phyloP scores from a whole-genome alignment of 2,329 filamentous ascomycete genomes.

The Colletotrichum truncatum region DNA sequence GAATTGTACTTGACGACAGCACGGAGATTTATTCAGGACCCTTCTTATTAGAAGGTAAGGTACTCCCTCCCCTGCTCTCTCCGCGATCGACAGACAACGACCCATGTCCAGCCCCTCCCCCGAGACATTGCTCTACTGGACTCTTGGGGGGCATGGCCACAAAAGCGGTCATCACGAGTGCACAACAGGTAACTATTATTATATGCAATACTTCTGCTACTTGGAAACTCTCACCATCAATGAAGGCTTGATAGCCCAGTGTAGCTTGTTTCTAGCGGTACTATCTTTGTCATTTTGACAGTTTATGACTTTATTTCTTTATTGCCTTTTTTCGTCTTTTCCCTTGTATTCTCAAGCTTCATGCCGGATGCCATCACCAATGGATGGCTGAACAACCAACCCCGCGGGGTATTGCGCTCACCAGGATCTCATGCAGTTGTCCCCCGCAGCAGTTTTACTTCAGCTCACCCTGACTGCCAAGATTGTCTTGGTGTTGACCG shows the following conservation, averaged over 20 bases:
- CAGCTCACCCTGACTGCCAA: conserved; percentile 1
- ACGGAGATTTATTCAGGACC: not conserved
- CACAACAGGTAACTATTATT: not conserved
- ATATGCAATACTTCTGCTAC: not conserved
- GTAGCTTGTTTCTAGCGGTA: too few relatives aligned
- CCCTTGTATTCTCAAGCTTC: too few relatives aligned
- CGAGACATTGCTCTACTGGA: not conserved
- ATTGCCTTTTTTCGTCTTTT: too few relatives aligned
- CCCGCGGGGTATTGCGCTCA: not conserved
- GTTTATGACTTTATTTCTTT: too few relatives aligned
- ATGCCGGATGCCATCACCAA: too few relatives aligned
- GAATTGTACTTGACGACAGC: not conserved
- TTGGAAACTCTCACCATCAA: not conserved
- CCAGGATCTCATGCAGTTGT: not conserved
- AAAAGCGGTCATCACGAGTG: not conserved
- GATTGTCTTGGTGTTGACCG: not conserved
- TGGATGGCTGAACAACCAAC: too few relatives aligned
- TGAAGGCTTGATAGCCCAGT: too few relatives aligned
- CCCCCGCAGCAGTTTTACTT: not conserved
- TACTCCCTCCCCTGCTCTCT: not conserved
- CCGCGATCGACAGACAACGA: not conserved
- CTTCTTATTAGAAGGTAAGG: not conserved
- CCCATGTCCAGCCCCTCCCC: not conserved
- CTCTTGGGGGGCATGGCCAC: conserved; percentile 16
- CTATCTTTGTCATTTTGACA: too few relatives aligned